Evolutionary conservation across 306 rosid genomes (phyloP).

Genomic region (Rosa persica): DNA sequence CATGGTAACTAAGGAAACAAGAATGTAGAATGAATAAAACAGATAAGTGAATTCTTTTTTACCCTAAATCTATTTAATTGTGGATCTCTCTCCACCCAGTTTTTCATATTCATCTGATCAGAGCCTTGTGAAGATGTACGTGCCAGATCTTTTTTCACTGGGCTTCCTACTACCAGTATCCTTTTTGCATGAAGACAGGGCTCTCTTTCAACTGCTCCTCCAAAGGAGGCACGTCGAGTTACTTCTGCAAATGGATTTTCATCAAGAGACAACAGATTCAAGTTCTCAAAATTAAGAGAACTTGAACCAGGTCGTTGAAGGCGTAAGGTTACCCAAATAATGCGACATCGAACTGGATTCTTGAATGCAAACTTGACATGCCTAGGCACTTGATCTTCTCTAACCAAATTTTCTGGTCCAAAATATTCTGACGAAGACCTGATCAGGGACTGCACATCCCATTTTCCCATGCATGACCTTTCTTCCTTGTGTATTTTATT

Average conservation of each 20-base stretch:
- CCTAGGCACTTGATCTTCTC: conserved; percentile 61
- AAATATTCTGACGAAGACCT: conserved; percentile 62
- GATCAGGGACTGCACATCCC: conserved; percentile 87
- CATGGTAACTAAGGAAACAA: conserved; percentile 10
- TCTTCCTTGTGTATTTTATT: conserved; percentile 87
- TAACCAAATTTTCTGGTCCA: conserved; percentile 61
- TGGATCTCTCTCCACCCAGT: conserved; percentile 79
- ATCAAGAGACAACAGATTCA: conserved; percentile 74
- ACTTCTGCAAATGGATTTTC: conserved; percentile 85
- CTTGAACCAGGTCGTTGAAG: conserved; percentile 82
- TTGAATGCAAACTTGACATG: conserved; percentile 79
- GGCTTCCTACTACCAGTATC: conserved; percentile 75
- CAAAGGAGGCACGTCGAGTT: conserved; percentile 75
- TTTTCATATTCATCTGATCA: conserved; percentile 56
- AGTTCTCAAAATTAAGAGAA: conserved; percentile 70
- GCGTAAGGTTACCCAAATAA: conserved; percentile 83
- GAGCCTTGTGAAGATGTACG: conserved; percentile 53
- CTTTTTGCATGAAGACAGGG: conserved; percentile 93
- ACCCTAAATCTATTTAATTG: conserved; percentile 87
- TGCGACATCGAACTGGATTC: conserved; percentile 83
- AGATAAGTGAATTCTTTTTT: conserved; percentile 19
- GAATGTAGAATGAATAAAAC: conserved; percentile 14
- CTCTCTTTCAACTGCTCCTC: conserved; percentile 68
- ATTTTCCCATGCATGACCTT: conserved; percentile 90
- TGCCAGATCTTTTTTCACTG: conserved; percentile 57